Conservation (phyloP, 345 rosid species). For the Eucalyptus pumila region DNA sequence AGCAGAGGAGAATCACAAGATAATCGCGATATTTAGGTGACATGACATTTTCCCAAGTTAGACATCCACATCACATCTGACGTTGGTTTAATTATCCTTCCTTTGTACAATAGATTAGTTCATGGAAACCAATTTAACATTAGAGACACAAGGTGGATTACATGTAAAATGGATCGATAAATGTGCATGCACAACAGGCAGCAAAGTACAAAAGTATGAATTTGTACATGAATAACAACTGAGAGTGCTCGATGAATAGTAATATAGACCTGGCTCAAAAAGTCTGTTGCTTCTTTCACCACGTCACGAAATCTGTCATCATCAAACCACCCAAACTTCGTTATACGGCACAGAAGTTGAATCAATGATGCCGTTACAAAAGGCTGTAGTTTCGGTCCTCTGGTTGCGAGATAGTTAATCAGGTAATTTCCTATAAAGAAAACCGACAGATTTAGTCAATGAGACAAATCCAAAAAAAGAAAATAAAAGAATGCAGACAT, state of each 20-base stretch:
- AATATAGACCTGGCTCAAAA: conserved; percentile 71
- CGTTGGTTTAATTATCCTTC: not conserved
- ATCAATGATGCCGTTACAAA: conserved; percentile 83
- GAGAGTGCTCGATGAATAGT: not conserved
- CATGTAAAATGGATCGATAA: not conserved
- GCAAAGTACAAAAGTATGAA: not conserved
- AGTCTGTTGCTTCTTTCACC: conserved; percentile 74
- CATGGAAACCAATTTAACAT: not conserved
- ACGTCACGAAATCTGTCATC: conserved; percentile 87
- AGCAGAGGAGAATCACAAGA: not conserved
- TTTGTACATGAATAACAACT: not conserved
- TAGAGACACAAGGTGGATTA: not conserved
- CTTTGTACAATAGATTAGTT: not conserved
- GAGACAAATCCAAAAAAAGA: not conserved
- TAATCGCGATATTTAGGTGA: not conserved
- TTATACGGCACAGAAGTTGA: conserved; percentile 83
- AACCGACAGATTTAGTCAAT: not conserved
- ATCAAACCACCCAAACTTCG: conserved; percentile 99
- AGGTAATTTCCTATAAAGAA: conserved; percentile 53
- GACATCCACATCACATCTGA: not conserved
- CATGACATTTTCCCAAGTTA: not conserved
- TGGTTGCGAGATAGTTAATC: conserved; percentile 72
- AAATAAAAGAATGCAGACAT: not conserved
- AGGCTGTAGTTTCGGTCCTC: conserved; percentile 84
- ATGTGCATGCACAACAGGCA: not conserved